Conservation (phyloP, 441 rosid genomes). For the Arabidopsis hybrid region DNA sequence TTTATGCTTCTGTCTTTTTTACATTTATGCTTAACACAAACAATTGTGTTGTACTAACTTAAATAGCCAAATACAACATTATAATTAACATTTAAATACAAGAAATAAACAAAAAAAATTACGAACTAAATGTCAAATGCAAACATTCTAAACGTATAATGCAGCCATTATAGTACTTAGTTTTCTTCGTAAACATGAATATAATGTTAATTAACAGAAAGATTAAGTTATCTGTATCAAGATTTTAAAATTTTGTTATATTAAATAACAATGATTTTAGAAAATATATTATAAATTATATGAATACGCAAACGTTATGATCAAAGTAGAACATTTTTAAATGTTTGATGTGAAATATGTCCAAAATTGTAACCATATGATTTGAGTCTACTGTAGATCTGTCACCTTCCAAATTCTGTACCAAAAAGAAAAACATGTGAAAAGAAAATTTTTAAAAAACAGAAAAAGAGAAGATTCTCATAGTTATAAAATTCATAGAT, state of each 20-base stretch:
- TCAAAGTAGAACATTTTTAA: constrained; percentile 28
- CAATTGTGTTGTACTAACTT: constrained; percentile 9
- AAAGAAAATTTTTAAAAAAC: neutral
- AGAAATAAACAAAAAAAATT: neutral
- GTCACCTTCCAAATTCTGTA: constrained; percentile 38
- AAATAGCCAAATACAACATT: constrained; percentile 10
- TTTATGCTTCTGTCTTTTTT: constrained; percentile 36
- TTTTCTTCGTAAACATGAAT: too few relatives aligned
- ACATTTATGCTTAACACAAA: constrained; percentile 34
- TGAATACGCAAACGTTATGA: constrained; percentile 41
- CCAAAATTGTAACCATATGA: constrained; percentile 45
- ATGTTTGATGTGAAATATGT: constrained; percentile 47
- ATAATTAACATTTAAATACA: neutral
- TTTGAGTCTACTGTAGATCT: constrained; percentile 41
- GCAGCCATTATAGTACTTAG: neutral
- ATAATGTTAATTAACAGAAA: too few relatives aligned
- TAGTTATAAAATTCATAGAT: constrained; percentile 29
- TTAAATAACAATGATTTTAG: neutral
- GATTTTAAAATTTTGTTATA: neutral
- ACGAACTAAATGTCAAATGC: neutral
- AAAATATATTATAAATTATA: neutral
- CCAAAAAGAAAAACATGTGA: constrained; percentile 32
- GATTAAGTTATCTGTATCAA: neutral
- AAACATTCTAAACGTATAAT: constrained; percentile 13
- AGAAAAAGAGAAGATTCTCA: constrained; percentile 39